Conservation (phyloP, 75 land plant genomes). For the Adiantum capillusveneris region DNA sequence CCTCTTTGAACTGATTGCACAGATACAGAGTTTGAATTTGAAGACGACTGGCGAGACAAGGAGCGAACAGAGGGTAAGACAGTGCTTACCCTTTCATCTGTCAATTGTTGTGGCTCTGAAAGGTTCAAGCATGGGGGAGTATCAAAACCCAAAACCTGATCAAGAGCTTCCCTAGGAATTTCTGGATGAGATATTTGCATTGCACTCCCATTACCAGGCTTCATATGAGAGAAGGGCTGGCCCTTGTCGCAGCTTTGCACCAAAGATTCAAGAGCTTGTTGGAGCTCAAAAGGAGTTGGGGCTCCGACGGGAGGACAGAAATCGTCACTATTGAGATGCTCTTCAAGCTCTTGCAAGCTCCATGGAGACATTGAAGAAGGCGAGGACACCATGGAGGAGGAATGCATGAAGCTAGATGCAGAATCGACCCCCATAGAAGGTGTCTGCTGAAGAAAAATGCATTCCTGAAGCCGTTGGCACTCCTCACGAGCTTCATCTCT, state of each 20-base stretch:
- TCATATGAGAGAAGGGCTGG: not conserved
- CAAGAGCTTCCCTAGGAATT: too few relatives aligned
- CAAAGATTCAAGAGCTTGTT: conserved; percentile 3
- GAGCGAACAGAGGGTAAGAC: too few relatives aligned
- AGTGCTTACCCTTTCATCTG: too few relatives aligned
- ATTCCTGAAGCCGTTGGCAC: conserved; percentile 43
- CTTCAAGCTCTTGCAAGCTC: conserved; percentile 45
- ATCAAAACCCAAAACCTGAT: too few relatives aligned
- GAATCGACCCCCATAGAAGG: not conserved
- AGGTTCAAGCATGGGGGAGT: too few relatives aligned
- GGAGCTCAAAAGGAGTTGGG: conserved; percentile 11
- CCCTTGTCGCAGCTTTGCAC: not conserved
- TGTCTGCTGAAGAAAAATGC: conserved; percentile 19
- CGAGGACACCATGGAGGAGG: conserved; percentile 13
- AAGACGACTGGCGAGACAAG: too few relatives aligned
- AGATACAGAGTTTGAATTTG: too few relatives aligned
- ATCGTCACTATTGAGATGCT: conserved; percentile 14
- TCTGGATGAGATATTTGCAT: too few relatives aligned
- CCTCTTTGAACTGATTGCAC: too few relatives aligned
- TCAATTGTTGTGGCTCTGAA: too few relatives aligned
- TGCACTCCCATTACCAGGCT: too few relatives aligned
- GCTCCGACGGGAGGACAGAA: conserved; percentile 31
- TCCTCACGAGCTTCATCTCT: conserved; percentile 71
- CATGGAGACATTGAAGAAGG: conserved; percentile 29
- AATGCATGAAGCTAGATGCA: conserved; percentile 17